Evolutionary conservation across 2,329 filamentous ascomycete species (phyloP), one percentile per base, ranked within the genome.

Genomic region (Xylariaceae sp.): DNA sequence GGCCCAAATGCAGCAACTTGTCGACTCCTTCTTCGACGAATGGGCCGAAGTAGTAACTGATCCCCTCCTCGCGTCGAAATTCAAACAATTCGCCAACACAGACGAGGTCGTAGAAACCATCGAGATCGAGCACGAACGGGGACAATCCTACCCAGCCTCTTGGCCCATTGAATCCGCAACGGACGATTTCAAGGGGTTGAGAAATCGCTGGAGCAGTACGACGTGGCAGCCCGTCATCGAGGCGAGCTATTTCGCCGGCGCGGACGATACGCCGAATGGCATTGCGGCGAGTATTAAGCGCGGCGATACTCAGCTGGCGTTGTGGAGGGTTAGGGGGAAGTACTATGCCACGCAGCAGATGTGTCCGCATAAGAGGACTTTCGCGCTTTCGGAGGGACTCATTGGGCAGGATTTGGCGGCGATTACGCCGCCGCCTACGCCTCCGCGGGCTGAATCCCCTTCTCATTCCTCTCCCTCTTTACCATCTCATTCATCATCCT

Each of bases 331-430:
- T 62, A 83, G 84, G 56, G 91, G 90, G 17, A 83, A 82, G 56
- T 95, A 87, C 79, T 93, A 93, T 73, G 89, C 89, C 60, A 89
- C 88, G 11, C 92, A 96, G 76, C 90, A 96, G 72, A 96, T 96
- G 92, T 96, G 92, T 72, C 92, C 92, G 8, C 91, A 96, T 77
- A 94, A 93, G 75, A 87, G 91, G 9, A 87, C 91, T 0, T 96
- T 96, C 69, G 88, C 92, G n/a, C 83, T 96, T 30, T 88, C 88
- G 0, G 92, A 96, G 71, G 90, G 91, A 1, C 77, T 96, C 7
- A 82, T 96, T 51, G 92, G 92, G 47, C 87, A 90, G 64, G 82
- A 85, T 30, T 66, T 72, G 30, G 6, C 51, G 41, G 59, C 57
- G 56, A 62, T 64, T 44, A 65, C 55, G 68, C 75, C 61, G 61